Percentiles rank a stretch among this genome's conserved stretches.
These are phyloP conservation scores for Tricholoma matsutake DNA, from an alignment of 768 basidiomycete species.

Conservation along the genomic window DNA sequence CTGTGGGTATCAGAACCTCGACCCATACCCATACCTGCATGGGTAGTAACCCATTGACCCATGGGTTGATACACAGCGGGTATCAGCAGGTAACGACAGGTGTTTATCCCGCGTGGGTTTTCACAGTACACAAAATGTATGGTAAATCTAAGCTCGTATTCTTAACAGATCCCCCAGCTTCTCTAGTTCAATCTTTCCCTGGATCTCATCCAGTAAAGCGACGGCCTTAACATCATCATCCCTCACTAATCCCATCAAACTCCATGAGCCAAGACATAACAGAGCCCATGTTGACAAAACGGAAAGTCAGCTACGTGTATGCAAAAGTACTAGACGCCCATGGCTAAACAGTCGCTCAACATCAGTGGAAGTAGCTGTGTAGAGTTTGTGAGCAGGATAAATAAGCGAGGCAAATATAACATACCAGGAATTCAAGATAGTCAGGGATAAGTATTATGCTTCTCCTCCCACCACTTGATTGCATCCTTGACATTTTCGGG, in stretches of 20 bases:
- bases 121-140: background rate
- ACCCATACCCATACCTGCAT: too few relatives aligned
- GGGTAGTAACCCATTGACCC: background rate
- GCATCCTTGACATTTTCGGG: constrained; percentile 15
- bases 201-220: background rate
- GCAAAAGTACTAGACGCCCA: background rate
- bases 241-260: background rate
- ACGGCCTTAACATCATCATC: background rate
- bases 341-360: background rate
- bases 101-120: background rate
- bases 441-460: constrained; percentile 12
- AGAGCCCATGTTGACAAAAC: background rate
- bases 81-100: background rate
- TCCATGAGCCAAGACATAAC: background rate
- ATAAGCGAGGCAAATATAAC: background rate
- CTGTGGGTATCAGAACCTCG: too few relatives aligned
- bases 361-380: background rate
- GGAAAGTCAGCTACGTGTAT: background rate
- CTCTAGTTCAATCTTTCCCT: background rate
- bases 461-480: constrained; percentile 20
- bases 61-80: background rate
- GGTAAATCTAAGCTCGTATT: background rate
- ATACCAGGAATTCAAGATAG: constrained; percentile 25
- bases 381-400: background rate
- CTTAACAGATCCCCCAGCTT: background rate